Evolutionary conservation across 257 asterid species (phyloP).

Genomic region (Lycium ferocissimum): DNA sequence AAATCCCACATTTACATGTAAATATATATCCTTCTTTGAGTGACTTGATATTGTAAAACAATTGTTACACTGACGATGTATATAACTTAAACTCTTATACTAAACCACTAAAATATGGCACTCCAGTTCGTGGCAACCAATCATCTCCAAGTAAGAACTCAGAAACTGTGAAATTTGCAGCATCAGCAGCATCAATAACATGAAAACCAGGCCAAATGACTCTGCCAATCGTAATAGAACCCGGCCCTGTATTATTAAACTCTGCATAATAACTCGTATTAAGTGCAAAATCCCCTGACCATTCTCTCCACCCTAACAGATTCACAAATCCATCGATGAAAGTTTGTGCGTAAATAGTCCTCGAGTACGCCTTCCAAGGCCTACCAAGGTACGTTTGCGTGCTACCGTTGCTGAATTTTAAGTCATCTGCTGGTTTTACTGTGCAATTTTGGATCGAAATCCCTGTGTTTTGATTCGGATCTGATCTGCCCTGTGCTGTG

Average conservation of each 20-base stretch:
- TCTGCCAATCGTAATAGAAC: slow-evolving; percentile 32
- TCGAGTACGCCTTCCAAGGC: slow-evolving; percentile 38
- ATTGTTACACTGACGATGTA: too few relatives aligned
- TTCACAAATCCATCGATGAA: slow-evolving; percentile 25
- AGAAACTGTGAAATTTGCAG: slow-evolving; percentile 32
- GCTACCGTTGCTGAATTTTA: slow-evolving; percentile 32
- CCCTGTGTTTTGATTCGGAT: slow-evolving; percentile 44
- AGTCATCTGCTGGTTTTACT: slow-evolving; percentile 37
- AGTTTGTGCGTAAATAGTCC: slow-evolving; percentile 34
- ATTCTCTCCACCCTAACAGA: slow-evolving; percentile 26
- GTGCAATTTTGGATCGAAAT: slow-evolving; percentile 36
- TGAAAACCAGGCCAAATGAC: slow-evolving; percentile 32
- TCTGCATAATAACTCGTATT: slow-evolving; percentile 43
- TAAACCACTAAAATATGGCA: slow-evolving; percentile 20
- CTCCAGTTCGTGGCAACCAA: slow-evolving; percentile 37
- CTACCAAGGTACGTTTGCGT: slow-evolving; percentile 32
- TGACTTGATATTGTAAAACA: too few relatives aligned
- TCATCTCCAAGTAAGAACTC: slow-evolving; percentile 27
- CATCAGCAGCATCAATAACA: slow-evolving; percentile 26
- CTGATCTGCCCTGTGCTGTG: slow-evolving; percentile 44
- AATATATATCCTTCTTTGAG: too few relatives aligned
- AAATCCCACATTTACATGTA: too few relatives aligned
- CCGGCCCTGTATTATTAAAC: slow-evolving; percentile 42
- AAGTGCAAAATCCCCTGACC: slow-evolving; percentile 38
- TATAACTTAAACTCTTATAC: too few relatives aligned